Conservation (phyloP, 805 yeast genomes). For the Yamadazyma ubonensis region DNA sequence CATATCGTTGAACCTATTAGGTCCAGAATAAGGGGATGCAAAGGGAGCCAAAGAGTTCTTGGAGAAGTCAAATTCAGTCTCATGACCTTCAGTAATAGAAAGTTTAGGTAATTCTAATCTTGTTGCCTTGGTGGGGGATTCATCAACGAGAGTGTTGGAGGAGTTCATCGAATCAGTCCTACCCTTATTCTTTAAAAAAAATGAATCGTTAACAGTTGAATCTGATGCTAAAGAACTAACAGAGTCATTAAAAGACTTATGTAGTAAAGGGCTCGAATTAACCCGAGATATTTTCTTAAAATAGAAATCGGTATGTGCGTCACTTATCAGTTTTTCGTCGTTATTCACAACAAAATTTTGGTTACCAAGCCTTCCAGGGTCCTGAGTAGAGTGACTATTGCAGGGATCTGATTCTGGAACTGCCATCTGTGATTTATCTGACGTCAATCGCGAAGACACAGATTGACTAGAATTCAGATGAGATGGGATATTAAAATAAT, state of each 20-base stretch:
- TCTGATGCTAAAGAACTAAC: constrained; percentile 11
- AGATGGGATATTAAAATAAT: constrained; percentile 7
- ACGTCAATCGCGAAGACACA: not conserved
- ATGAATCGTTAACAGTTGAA: constrained; percentile 11
- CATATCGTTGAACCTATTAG: not conserved
- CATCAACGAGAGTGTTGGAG: constrained; percentile 11
- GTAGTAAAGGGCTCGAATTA: constrained; percentile 5
- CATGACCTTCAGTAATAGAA: constrained; percentile 7
- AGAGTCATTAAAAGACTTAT: constrained; percentile 10
- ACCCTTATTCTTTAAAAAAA: constrained; percentile 6
- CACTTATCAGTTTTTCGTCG: constrained; percentile 1
- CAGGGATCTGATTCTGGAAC: not conserved
- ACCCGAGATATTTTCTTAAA: constrained; percentile 5
- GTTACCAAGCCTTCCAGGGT: not conserved
- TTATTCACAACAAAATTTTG: not conserved
- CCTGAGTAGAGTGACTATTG: not conserved
- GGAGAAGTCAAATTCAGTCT: constrained; percentile 1
- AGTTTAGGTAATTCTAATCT: constrained; percentile 7
- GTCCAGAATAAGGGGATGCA: not conserved
- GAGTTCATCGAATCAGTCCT: constrained; percentile 12
- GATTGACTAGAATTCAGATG: constrained; percentile 1
- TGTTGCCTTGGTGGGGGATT: constrained; percentile 6
- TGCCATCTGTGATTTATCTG: not conserved
- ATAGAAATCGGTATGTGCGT: constrained; percentile 5
- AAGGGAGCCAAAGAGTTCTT: not conserved